phyloP scores from a whole-genome alignment of 1,284 basidiomycete species.

The Trametes polyzona region DNA sequence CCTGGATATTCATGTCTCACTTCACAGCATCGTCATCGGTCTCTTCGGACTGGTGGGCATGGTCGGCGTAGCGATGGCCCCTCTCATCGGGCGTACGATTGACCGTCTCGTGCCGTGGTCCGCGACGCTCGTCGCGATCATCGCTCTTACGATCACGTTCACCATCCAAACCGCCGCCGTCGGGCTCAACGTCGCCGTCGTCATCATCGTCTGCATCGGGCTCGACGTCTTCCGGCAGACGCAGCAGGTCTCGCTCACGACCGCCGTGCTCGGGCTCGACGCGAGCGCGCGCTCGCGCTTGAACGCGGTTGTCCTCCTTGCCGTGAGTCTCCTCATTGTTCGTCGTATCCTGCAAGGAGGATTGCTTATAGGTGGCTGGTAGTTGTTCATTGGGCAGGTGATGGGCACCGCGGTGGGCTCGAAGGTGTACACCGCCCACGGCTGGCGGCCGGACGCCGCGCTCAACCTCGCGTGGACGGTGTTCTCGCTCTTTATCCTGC shows the following conservation, averaged over 20 bases:
- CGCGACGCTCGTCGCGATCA: slow-evolving; percentile 46
- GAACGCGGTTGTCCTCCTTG: slow-evolving; percentile 54
- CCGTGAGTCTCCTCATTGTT: slow-evolving; percentile 32
- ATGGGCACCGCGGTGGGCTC: slow-evolving; percentile 58
- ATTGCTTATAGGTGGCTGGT: too few species aligned
- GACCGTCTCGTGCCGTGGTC: slow-evolving; percentile 57
- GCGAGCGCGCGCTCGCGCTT: slow-evolving; percentile 48
- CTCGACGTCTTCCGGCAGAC: slow-evolving; percentile 54
- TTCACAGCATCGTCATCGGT: slow-evolving; percentile 49
- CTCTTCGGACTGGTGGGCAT: slow-evolving; percentile 60
- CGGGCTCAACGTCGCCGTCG: slow-evolving; percentile 47
- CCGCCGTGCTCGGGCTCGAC: slow-evolving; percentile 44
- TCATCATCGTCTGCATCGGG: slow-evolving; percentile 48
- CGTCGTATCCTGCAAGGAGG: too few species aligned
- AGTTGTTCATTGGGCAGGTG: slow-evolving; percentile 50
- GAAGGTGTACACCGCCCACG: slow-evolving; percentile 51
- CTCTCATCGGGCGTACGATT: slow-evolving; percentile 52
- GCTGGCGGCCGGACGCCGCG: slow-evolving; percentile 54
- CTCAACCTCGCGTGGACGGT: slow-evolving; percentile 52
- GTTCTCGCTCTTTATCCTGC: slow-evolving; percentile 43
- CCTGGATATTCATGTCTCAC: too few species aligned
- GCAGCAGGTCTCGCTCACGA: slow-evolving; percentile 45
- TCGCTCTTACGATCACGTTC: slow-evolving; percentile 39
- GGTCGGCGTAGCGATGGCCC: slow-evolving; percentile 48
- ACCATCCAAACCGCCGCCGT: slow-evolving; percentile 50